Base-by-base conservation (phyloP, 2,329 filamentous ascomycete genomes). In the Aureobasidium pullulans region DNA sequence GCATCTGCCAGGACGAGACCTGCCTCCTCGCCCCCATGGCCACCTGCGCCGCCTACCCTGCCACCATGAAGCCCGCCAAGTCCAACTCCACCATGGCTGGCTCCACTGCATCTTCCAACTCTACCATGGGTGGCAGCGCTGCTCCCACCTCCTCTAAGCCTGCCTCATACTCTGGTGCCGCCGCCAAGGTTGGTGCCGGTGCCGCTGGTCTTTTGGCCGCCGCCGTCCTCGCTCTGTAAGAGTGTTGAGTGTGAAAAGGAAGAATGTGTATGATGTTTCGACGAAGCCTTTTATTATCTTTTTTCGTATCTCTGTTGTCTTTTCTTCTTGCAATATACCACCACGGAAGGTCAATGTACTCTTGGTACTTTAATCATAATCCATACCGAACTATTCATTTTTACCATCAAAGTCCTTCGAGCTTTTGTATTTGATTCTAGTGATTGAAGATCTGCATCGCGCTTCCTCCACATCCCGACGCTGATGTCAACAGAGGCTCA, bases 1-100 rank as follows among this genome's bases (percentile, higher is more conserved):
- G 77, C 58, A 82, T 85, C 63, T 85, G 83, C 73, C 78, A 78
- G 64, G 76, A 75, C 40, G 71, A 73, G n/a, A 67, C 70, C 40
- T 85, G 82, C 69, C 77, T 77, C 1, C 52, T 79, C 11, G 74
- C 79, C 13, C 63, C 70, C 6, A 76, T 79, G 53, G 69, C 76
- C 6, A 73, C 72, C 6, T 85, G 82, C 66, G 65, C 66, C 16
- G 64, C 68, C n/a, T 82, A 83, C 65, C 69, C 69, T 42, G 15
- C 60, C 16, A 62, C 64, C 37, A 49, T 65, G 15, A 50, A 60
- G 62, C 61, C 63, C 36, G 57, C 48, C 19, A 44, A n/a, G 31
- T 36, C 36, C 53, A 62, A 60, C 57, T 52, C 50, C 28, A 62
- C 58, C 60, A 43, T 42, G 31, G 23, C 34, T 11, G 36, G 40